Base-by-base conservation (phyloP, 2,329 filamentous ascomycete genomes). In the Trichoderma gracile region DNA sequence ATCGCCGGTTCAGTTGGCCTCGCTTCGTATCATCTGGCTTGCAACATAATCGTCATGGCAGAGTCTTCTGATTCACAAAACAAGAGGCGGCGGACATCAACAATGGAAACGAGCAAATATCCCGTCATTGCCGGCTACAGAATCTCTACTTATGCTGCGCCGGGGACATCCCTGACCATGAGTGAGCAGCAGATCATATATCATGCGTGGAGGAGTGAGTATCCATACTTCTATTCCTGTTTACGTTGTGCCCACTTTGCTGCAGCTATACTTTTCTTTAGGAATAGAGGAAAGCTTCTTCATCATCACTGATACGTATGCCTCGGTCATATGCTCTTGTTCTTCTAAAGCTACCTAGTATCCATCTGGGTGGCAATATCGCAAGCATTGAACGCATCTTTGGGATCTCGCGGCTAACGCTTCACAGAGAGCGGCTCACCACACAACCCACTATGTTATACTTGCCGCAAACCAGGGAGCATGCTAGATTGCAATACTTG, bases 41-140 rank as follows among this genome's bases (percentile, higher is more conserved):
- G 21, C 45, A 57, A 8, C 8, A 30, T 30, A 43, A 19, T 17
- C 46, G 12, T 46, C 15, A 60, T 60, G 57, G 45, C 57, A 45
- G 57, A 60, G n/a, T 49, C 57, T 42, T 14, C 46, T 17, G 30
- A 52, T 19, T 40, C 45, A 19, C 57, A 30, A 25, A 45, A 46
- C 46, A 60, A 60, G 43, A 60, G 57, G 30, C 46, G 33, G 21
- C 45, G 57, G 10, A 42, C 21, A 15, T 52, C 57, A 12, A 30
- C 57, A 2, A 42, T 45, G 7, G 57, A 60, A 21, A 47, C 33
- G 14, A 43, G 23, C 23, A 42, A 43, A 60, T 60, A 60, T 52
- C 57, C 57, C 57, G 23, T 60, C 21, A 30, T 60, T 33, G 46
- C 57, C 40, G 57, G 57, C 10, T 60, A 60, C 23, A 60, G 57